Evolutionary conservation across 139 green algal genomes (phyloP), one percentile per base, ranked within the genome.

Genomic region (Chlorella sp.): DNA sequence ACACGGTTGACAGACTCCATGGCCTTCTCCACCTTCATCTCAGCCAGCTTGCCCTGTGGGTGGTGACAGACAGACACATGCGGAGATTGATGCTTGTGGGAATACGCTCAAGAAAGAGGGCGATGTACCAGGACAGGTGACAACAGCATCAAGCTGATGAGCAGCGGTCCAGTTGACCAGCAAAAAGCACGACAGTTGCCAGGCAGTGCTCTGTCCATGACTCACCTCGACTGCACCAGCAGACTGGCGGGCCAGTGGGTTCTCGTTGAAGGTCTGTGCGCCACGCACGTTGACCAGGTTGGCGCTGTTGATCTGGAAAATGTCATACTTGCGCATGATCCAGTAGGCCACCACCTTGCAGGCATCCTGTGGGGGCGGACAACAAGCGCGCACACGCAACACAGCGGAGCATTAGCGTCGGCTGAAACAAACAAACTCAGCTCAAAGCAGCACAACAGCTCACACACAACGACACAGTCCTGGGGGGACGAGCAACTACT

Each of bases 291-390:
- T 80, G 50, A 76, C 51, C 26, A 74, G 62, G 67, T 70, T 49
- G 34, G 61, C 68, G 31, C 49, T 80, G 70, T 76, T 76, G 69
- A 80, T 76, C 49, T 73, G 6, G 61, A 67, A 35, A 30, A 67
- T n/a, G 31, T 51, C 73, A 65, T 50, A 77, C 62, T 82, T 83
- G 77, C 75, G 74, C 67, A 92, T 61, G 36, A 91, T 5, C 35
- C 32, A 75, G 80, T 90, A 90, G 67, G 10, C 42, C 10, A 55
- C 10, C 10, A 55, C 42, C 42, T 55, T 55, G 42, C 42, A 24
- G 10, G 17, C 17, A 55, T 24, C 42, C 10, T 55, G 42, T 55
- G 10, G 42, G 10, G 42, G 17, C 42, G 10, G 17, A 10, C 17
- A 24, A 24, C 10, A 55, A 10, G 42, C 10, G 42, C 10, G 10